Percentiles rank a stretch among this genome's conserved stretches.
These are phyloP conservation scores for Salicornia ramosissima DNA, from an alignment of 148 eudicot species.

Conservation along the genomic window DNA sequence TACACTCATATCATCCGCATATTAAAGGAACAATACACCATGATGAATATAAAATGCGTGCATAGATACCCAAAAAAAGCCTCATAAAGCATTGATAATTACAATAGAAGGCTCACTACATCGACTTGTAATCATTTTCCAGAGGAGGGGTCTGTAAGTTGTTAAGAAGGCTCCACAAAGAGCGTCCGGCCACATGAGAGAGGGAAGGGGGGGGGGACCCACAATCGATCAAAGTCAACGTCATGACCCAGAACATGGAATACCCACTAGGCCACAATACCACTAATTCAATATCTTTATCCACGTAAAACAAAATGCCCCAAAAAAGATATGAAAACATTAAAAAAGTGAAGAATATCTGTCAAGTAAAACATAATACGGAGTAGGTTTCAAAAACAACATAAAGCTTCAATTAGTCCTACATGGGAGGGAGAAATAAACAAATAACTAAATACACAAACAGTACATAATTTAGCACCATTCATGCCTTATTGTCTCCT, in stretches of 20 bases:
- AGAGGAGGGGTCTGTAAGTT: no score
- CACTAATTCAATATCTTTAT: background rate
- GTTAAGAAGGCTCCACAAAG: background rate
- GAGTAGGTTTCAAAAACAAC: background rate
- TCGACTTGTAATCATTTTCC: no score
- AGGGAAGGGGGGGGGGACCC: background rate
- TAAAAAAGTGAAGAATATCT: background rate
- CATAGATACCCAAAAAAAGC: no score
- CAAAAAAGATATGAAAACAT: background rate
- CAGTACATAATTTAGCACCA: background rate
- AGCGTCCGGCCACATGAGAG: background rate
- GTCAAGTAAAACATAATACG: background rate
- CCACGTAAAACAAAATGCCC: background rate
- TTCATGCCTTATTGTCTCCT: slow-evolving; percentile 9
- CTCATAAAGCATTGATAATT: no score
- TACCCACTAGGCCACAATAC: background rate
- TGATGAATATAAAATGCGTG: no score
- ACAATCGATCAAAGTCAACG: background rate
- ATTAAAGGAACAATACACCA: no score
- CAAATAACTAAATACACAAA: background rate
- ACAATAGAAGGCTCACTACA: no score
- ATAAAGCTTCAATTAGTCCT: background rate
- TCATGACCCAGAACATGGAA: background rate
- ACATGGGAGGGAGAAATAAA: background rate
- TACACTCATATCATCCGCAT: no score